phyloP scores from a whole-genome alignment of 139 green algal genomes.

The Bryopsis sp. region DNA sequence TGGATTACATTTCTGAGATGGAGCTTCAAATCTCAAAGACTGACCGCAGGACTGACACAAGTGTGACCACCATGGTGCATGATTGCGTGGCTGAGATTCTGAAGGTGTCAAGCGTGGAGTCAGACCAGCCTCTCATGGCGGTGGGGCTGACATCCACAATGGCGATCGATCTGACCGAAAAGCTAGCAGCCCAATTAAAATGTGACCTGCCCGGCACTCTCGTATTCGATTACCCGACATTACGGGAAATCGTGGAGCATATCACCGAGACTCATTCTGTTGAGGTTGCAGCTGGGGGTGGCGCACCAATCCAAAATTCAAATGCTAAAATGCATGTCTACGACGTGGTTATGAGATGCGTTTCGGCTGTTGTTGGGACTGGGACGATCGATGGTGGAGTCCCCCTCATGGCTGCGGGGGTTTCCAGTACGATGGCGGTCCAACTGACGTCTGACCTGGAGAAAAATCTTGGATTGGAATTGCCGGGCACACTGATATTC shows the following conservation, averaged over 20 bases:
- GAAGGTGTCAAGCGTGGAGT: background rate
- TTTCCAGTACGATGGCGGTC: slow-evolving; percentile 37
- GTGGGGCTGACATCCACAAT: slow-evolving; percentile 39
- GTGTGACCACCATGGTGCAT: background rate
- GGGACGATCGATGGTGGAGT: background rate
- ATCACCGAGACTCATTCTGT: too few species aligned
- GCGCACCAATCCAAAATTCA: too few species aligned
- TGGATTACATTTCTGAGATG: slow-evolving; percentile 21
- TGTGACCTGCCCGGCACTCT: slow-evolving; percentile 35
- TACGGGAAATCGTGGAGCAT: slow-evolving; percentile 37
- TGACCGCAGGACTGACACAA: background rate
- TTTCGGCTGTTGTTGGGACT: too few species aligned
- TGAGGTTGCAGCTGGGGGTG: too few species aligned
- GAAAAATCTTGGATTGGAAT: background rate
- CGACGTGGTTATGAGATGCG: too few species aligned
- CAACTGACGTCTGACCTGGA: slow-evolving; percentile 1
- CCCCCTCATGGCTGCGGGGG: slow-evolving; percentile 26
- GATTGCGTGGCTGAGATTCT: background rate
- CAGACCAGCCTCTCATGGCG: slow-evolving; percentile 39
- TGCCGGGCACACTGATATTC: slow-evolving; percentile 16
- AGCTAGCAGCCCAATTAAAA: background rate
- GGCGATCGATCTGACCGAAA: slow-evolving; percentile 9
- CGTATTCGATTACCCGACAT: slow-evolving; percentile 51
- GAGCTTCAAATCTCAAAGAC: background rate
- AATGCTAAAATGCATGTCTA: too few species aligned